Evolutionary conservation across 2,329 filamentous ascomycete species (phyloP), one percentile per base, ranked within the genome.

Genomic region (Ophiosphaerella narmari): DNA sequence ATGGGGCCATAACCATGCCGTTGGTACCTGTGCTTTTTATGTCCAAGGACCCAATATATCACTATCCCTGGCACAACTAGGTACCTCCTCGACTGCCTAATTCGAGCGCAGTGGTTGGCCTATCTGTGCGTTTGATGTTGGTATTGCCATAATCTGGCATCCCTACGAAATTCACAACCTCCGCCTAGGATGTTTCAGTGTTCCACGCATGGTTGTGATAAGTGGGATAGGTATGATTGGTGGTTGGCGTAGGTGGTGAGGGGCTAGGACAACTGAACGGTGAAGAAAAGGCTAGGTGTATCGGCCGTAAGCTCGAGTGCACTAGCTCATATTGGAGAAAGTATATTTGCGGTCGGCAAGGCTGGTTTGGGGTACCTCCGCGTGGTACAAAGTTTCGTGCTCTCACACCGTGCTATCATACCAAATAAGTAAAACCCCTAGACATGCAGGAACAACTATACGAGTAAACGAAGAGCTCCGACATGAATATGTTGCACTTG

Each of bases 231-330:
- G 18, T 40, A 23, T 33, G 42, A 47, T 48, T 48, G 39, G 39
- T 24, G 37, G 8, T 23, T 23, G 36, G 8, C 13, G 29, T 48
- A 31, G 36, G 36, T 43, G 31, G 32, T 32, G 13, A 43, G 47
- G 36, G 39, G 39, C 46, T 53, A 46, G 45, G 37, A 47, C 42
- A 29, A 18, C 41, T 41, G 50, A 42, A 42, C 40, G 40, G 40
- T 42, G 31, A 42, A 42, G 43, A 34, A 11, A 29, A 29, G 26
- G 18, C 16, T 18, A 3, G 7, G 35, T 39, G 26, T 33, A 42
- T 42, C 29, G 45, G 23, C 40, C 35, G 34, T 34, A 34, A 46
- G 16, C 38, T 35, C 21, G 36, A 33, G 14, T 14, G 32, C 26
- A 32, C 31, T 16, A 16, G 9, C 37, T 23, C 24, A 2, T 42